Evolutionary conservation across 2,329 filamentous ascomycete species (phyloP), one percentile per base, ranked within the genome.

Genomic region (Seiridium unicorne): DNA sequence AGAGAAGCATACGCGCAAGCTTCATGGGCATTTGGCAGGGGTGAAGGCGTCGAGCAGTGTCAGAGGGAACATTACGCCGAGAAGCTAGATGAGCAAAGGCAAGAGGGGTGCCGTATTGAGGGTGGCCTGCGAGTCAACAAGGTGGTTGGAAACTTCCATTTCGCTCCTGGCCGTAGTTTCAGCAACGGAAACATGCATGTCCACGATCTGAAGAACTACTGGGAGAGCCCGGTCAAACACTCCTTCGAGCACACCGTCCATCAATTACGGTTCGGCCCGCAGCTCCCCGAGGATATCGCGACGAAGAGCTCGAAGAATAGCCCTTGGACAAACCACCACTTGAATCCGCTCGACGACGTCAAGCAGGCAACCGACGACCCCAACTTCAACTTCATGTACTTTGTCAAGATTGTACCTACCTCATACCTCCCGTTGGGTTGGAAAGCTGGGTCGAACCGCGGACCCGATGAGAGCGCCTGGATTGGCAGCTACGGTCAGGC

Each of bases 371-470:
- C 92, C 2, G 80, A 84, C 42, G 93, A 97, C 70, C 86, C 92
- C 66, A 90, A 90, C 65, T 97, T 84, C 82, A 99, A 97, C 81
- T 99, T 89, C 76, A 97, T 98, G 92, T 99, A 99, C 81, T 99
- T 99, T 76, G 84, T 99, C 77, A 99, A 99, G 82, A 95, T 99
- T 60, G 95, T 99, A 38, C 92, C 91, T 3, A 99, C 95, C 1
- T 94, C 93, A 1, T 99, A 98, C 74, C 84, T 98, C 34, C 93
- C 95, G 2, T 84, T 99, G 1, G 93, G 93, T 64, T 96, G 92
- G 72, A 86, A 87, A 69, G 67, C 61, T 44, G 70, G 68, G 48
- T 69, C 74, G 60, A 70, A 73, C 56, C 65, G 67, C 44, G 65
- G 70, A 5, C 66, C 76, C 55, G 76, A 84, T 57, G 81, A 88